Base-by-base conservation (phyloP, 1,284 basidiomycete species). In the Sporisorium graminicola region DNA sequence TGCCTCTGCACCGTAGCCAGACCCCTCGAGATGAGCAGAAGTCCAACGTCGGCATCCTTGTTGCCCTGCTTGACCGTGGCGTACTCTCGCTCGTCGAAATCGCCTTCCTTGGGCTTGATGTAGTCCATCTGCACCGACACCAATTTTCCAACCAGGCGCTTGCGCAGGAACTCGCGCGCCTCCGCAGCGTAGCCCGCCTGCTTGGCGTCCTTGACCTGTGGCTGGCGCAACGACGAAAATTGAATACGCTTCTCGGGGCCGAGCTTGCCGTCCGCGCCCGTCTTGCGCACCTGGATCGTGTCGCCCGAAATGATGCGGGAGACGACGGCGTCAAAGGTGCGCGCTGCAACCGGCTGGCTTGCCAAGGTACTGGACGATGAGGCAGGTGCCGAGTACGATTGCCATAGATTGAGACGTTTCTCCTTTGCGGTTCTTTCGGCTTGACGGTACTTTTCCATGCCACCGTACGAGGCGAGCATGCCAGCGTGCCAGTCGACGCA, bases 401-500 rank as follows among this genome's bases (percentile, higher is more conserved):
- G 92, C 87, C 95, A 98, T 12, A 98, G 88, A 71, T 89, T 91
- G 1, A 90, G 85, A 47, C 91, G 90, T 86, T 91, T 93, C 79
- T 94, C 93, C 86, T 94, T 95, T 22, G 95, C 95, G 18, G 84
- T 57, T 82, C 90, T 92, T 86, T 98, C 96, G 1, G 94, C 93
- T 3, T 91, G 90, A 46, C 95, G 91, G 96, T 94, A 84, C 66
- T 81, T 77, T 51, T 84, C 83, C 79, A 84, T 84, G 59, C 80
- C 78, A 22, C 82, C 81, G 88, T 67, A 89, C 89, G 2, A 93
- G 90, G 44, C 65, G 46, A 99, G 90, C 89, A 98, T 93, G 35
- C 95, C 96, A 14, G 95, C 95, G 86, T 99, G 96, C 95, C 96
- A 98, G 85, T 97, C 95, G 66, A 98, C 92, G 58, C 97, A 90